Conservation (phyloP, 352 stramenopile species). For the Peronospora destructor region DNA sequence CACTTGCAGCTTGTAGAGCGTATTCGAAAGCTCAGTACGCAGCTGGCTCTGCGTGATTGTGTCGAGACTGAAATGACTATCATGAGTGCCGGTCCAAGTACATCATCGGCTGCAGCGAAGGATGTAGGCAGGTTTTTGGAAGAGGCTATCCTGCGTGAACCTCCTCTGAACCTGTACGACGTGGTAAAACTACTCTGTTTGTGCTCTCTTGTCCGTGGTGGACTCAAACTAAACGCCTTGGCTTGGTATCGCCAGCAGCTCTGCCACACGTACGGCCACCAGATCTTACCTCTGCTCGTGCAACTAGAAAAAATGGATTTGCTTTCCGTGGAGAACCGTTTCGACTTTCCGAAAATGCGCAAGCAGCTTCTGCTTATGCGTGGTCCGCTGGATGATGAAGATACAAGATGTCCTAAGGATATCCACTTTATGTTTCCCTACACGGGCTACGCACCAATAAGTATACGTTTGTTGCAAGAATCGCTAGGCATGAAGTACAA, state of each 20-base stretch:
- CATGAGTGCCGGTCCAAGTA: background rate
- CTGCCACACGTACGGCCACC: no score
- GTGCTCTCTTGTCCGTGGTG: no score
- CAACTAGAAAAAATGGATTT: conserved; percentile 52
- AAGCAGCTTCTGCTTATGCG: conserved; percentile 39
- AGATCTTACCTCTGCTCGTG: no score
- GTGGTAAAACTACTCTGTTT: no score
- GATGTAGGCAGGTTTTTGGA: no score
- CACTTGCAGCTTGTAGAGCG: conserved; percentile 49
- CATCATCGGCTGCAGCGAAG: no score
- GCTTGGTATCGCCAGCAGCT: no score
- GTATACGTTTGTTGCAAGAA: conserved; percentile 68
- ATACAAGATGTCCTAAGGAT: conserved; percentile 41
- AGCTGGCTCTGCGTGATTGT: conserved; percentile 50
- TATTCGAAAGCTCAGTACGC: conserved; percentile 51
- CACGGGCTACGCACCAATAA: conserved; percentile 46
- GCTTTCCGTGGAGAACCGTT: conserved; percentile 50
- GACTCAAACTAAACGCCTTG: no score
- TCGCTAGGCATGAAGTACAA: conserved; percentile 69
- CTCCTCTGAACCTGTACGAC: no score
- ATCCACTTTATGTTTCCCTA: conserved; percentile 77
- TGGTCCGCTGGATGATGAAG: conserved; percentile 40
- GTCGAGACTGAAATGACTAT: conserved; percentile 83
- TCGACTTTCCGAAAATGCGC: conserved; percentile 50
- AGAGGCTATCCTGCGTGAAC: no score